These are phyloP conservation scores for Tolypocladium tundrense DNA, from an alignment of 2,329 filamentous ascomycete species.

Conservation along the genomic window DNA sequence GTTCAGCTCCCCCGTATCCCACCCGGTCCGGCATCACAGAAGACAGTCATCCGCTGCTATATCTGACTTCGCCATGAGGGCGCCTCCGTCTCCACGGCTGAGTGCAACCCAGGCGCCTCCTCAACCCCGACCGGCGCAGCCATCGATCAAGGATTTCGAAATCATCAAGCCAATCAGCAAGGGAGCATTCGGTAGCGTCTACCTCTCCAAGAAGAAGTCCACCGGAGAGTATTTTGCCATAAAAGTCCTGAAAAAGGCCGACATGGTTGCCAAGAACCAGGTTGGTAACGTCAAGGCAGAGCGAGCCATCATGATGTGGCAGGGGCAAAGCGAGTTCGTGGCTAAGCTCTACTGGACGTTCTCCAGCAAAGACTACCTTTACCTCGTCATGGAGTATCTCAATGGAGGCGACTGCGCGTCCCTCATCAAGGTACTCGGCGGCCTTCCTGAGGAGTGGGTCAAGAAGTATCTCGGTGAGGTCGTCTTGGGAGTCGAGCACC, in stretches of 20 bases:
- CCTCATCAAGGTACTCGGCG: conserved; percentile 86
- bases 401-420: conserved; percentile 97
- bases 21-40: conserved; percentile 59
- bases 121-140: conserved; percentile 78
- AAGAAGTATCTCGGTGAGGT: conserved; percentile 97
- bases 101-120: conserved; percentile 66
- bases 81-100: conserved; percentile 74
- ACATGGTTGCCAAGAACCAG: conserved; percentile 99
- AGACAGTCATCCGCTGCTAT: conserved; percentile 86
- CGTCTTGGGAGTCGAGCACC: conserved; percentile 89
- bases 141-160: conserved; percentile 98
- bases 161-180: conserved; percentile 99
- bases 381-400: conserved; percentile 97
- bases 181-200: conserved; percentile 95
- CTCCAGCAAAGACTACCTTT: conserved; percentile 97
- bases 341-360: conserved; percentile 99
- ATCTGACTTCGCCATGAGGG: conserved; percentile 54
- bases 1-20: conserved; percentile 62
- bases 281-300: conserved; percentile 99
- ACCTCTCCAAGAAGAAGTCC: conserved; percentile 95
- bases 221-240: conserved; percentile 98
- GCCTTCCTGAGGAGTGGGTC: conserved; percentile 91
- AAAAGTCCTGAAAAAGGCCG: conserved; percentile 97
- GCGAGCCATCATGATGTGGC: conserved; percentile 99
- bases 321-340: conserved; percentile 97